Percentiles rank a stretch among this genome's conserved stretches.
These are phyloP conservation scores for Emergomyces pasteurianus DNA, from an alignment of 2,329 filamentous ascomycete species.

Conservation along the genomic window DNA sequence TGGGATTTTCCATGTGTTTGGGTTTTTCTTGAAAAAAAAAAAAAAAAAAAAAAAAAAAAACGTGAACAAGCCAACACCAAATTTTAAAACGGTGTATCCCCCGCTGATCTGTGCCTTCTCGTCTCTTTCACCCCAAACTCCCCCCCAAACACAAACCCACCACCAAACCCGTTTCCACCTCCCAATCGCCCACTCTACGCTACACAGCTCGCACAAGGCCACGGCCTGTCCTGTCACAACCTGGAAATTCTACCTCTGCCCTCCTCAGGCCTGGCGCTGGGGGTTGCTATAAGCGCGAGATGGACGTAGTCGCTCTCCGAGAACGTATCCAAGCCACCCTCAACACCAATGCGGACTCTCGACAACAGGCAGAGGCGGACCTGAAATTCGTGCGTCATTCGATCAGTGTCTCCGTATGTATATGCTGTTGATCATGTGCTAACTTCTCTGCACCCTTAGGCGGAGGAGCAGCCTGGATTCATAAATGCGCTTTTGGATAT, in stretches of 20 bases:
- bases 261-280: constrained; percentile 21
- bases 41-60: not conserved
- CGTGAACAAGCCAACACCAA: not conserved
- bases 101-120: constrained; percentile 8
- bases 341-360: constrained; percentile 48
- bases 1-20: not conserved
- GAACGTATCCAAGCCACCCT: constrained; percentile 54
- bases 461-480: constrained; percentile 82
- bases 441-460: constrained; percentile 40
- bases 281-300: constrained; percentile 30
- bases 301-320: constrained; percentile 51
- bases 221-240: not conserved
- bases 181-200: constrained; percentile 1
- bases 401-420: not conserved
- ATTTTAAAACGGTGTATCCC: constrained; percentile 7
- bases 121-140: constrained; percentile 2
- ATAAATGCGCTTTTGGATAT: constrained; percentile 84
- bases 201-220: not conserved
- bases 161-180: constrained; percentile 4
- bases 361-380: constrained; percentile 52
- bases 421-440: not conserved
- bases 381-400: constrained; percentile 48
- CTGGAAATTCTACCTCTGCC: not conserved
- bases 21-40: not conserved
- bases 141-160: constrained; percentile 4